Conservation (phyloP, 73 alveolate species). For the Loxodes magnus region DNA sequence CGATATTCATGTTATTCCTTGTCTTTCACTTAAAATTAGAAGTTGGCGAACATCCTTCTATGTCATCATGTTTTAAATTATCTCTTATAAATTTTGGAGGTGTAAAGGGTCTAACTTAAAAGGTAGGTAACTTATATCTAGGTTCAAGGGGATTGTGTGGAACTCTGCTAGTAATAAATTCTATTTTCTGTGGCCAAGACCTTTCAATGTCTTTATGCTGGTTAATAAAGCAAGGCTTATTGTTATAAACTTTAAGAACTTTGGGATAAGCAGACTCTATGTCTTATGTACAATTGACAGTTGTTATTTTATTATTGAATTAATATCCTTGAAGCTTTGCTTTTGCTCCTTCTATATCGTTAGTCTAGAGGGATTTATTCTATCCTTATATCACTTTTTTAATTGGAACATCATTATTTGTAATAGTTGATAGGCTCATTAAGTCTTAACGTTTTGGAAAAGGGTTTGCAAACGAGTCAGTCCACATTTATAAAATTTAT, state of each 20-base stretch:
- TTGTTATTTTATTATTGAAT: slow-evolving; percentile 20
- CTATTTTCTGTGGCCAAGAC: slow-evolving; percentile 46
- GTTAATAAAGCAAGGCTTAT: slow-evolving; percentile 40
- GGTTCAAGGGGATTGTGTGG: slow-evolving; percentile 84
- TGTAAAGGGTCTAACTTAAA: slow-evolving; percentile 62
- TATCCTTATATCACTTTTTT: no score
- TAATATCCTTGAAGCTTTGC: slow-evolving; percentile 28
- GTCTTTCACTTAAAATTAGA: slow-evolving; percentile 49
- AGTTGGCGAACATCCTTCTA: slow-evolving; percentile 83
- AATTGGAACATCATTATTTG: not conserved
- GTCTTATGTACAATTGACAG: slow-evolving; percentile 22
- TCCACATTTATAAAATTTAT: no score
- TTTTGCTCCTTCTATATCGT: slow-evolving; percentile 29
- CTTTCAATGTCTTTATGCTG: slow-evolving; percentile 43
- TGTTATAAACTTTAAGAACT: slow-evolving; percentile 21
- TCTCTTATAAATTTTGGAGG: slow-evolving; percentile 93
- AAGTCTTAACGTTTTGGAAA: no score
- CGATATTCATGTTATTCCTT: slow-evolving; percentile 49
- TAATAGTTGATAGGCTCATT: slow-evolving; percentile 9
- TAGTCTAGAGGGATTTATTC: no score
- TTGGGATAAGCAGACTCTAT: slow-evolving; percentile 29
- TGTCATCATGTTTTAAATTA: slow-evolving; percentile 65
- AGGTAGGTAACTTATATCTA: slow-evolving; percentile 64
- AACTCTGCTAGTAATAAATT: slow-evolving; percentile 46
- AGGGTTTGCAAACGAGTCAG: no score